A percentile compares a stretch with the other conserved stretches of the same genome.
Conservation (phyloP, 2,329 filamentous ascomycete species). For the Blastomyces gilchristii region DNA sequence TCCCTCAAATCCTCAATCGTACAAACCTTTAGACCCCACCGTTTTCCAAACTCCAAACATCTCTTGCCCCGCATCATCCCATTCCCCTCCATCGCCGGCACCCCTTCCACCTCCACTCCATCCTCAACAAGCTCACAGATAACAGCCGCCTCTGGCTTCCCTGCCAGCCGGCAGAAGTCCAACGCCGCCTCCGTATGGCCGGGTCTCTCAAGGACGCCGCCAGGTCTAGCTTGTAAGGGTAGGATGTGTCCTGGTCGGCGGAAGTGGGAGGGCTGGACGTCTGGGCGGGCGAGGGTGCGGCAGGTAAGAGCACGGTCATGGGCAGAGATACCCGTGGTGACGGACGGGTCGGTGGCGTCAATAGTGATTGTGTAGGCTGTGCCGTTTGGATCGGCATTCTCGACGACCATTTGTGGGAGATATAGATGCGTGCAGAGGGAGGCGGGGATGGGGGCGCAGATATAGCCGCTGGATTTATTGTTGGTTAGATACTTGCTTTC, state of each 20-base stretch:
- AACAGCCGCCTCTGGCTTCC: conserved; percentile 62
- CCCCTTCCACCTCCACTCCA: conserved; percentile 60
- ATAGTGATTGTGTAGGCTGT: conserved; percentile 91
- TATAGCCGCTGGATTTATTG: conserved; percentile 52
- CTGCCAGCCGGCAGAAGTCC: conserved; percentile 78
- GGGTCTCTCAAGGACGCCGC: conserved; percentile 66
- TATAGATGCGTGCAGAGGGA: conserved; percentile 58
- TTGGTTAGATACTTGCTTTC: background rate
- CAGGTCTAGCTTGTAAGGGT: conserved; percentile 65
- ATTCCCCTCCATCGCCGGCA: conserved; percentile 52
- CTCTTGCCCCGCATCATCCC: conserved; percentile 88
- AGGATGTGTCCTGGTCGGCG: conserved; percentile 83
- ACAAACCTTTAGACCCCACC: conserved; percentile 84
- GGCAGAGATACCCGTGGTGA: conserved; percentile 84
- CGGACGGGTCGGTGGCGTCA: conserved; percentile 61
- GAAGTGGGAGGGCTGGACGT: conserved; percentile 51
- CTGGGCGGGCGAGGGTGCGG: conserved; percentile 60
- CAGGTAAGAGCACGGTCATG: conserved; percentile 78
- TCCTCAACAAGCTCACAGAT: conserved; percentile 91
- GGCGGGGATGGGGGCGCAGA: conserved; percentile 75
- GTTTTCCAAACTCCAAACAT: conserved; percentile 76
- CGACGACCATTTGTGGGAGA: conserved; percentile 83
- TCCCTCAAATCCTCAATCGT: conserved; percentile 84
- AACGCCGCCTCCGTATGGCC: conserved; percentile 93
- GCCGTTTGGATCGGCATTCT: conserved; percentile 67